Conservation (phyloP, 2,329 filamentous ascomycete species). For the Ascochyta viciae-villosae region DNA sequence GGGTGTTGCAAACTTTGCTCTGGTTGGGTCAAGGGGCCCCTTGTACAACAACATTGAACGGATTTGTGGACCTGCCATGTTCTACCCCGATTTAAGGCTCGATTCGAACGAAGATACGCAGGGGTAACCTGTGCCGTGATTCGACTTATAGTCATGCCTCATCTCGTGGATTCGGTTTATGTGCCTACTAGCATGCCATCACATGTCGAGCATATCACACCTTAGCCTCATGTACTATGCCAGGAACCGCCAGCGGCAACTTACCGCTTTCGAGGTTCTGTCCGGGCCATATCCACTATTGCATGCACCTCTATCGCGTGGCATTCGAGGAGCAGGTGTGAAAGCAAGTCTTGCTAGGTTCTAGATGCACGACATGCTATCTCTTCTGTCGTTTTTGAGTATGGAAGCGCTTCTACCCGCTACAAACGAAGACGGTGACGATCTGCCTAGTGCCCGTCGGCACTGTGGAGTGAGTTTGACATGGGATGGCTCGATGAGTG, state of each 20-base stretch:
- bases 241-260: conserved; percentile 15
- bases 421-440: conserved; percentile 9
- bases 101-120: not conserved
- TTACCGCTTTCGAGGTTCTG: conserved; percentile 2
- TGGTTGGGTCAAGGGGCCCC: too few species aligned
- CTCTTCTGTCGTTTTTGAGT: not conserved
- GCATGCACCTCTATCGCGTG: conserved; percentile 8
- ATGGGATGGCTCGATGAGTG: not conserved
- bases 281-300: conserved; percentile 1
- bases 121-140: not conserved
- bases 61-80: not conserved
- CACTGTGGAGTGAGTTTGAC: not conserved
- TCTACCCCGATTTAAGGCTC: not conserved
- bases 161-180: not conserved
- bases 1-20: too few species aligned
- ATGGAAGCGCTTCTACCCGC: conserved; percentile 11
- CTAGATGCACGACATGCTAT: not conserved
- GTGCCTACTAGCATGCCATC: conserved; percentile 9
- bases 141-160: not conserved
- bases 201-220: conserved; percentile 4
- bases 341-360: not conserved
- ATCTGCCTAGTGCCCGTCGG: conserved; percentile 11
- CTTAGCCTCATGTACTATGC: conserved; percentile 7
- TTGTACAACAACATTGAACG: not conserved
- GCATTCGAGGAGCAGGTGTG: not conserved